These are phyloP conservation scores for Cryphonectria naterciae DNA, from an alignment of 2,329 filamentous ascomycete species.

Conservation along the genomic window DNA sequence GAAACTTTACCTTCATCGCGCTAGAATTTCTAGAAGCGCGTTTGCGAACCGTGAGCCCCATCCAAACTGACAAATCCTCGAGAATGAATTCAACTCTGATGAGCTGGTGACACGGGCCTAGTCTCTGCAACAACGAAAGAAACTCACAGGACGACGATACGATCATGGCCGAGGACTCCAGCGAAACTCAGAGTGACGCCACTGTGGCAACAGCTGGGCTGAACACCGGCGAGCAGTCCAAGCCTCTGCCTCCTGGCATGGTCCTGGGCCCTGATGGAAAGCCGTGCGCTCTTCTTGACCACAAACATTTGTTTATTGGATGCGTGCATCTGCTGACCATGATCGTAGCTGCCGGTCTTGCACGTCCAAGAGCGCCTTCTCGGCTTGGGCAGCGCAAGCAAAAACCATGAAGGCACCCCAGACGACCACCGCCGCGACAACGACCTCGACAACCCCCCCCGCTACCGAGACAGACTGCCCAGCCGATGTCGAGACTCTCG, in stretches of 20 bases:
- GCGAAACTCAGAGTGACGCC: slow-evolving; percentile 36
- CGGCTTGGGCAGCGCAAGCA: slow-evolving; percentile 61
- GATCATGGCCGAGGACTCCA: slow-evolving; percentile 45
- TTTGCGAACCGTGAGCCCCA: slow-evolving; percentile 10
- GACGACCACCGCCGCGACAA: slow-evolving; percentile 39
- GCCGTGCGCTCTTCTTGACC: slow-evolving; percentile 62
- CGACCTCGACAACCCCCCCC: slow-evolving; percentile 38
- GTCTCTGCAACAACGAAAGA: not conserved
- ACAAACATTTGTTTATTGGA: too few relatives aligned
- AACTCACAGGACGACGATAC: not conserved
- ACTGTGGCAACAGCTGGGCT: slow-evolving; percentile 31
- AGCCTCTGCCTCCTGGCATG: slow-evolving; percentile 70
- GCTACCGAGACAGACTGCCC: slow-evolving; percentile 70
- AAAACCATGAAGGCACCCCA: slow-evolving; percentile 46
- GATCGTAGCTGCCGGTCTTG: slow-evolving; percentile 70
- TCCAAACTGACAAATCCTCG: slow-evolving; percentile 1
- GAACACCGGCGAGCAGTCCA: slow-evolving; percentile 42
- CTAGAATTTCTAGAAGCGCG: slow-evolving; percentile 10
- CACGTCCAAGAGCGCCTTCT: slow-evolving; percentile 66
- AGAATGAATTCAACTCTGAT: slow-evolving; percentile 9
- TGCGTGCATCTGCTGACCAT: slow-evolving; percentile 31
- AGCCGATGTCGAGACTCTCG: slow-evolving; percentile 84
- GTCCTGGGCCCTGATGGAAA: slow-evolving; percentile 82
- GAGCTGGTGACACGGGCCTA: slow-evolving; percentile 12
- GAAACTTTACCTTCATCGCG: slow-evolving; percentile 5